Evolutionary conservation across 2,329 filamentous ascomycete species (phyloP), one percentile per base, ranked within the genome.

Genomic region (Botrytis cinerea): DNA sequence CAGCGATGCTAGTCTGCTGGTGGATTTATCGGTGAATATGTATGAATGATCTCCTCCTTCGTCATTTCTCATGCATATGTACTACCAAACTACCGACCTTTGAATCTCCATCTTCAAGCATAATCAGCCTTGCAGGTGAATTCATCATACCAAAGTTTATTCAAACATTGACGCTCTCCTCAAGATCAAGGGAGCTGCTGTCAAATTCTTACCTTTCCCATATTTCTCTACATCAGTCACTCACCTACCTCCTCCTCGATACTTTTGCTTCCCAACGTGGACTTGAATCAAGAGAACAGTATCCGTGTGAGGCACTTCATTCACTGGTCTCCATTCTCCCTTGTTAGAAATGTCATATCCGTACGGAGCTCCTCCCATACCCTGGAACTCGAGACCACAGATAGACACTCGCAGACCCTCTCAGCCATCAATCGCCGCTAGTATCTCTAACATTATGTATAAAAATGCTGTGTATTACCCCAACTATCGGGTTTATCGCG

Each of bases 391-490:
- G 60, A 77, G 76, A 67, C 77, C 79, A 54, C 74, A 72, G 32
- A 28, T 75, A 43, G 74, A 75, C 48, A 68, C 45, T 66, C 77
- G 80, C 71, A 74, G 79, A 61, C 79, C 80, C n/a, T 81, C 80
- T 63, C 77, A 79, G 38, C 78, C 80, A 43, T 75, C 78, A 45
- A 70, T 80, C 6, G 79, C 78, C 64, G 78, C 79, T 22, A 80
- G 76, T 59, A 76, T 79, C n/a, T 76, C 75, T 28, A 84, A 81
- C 74, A 84, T 90, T 75, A 87, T 89, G 83, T 87, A 85, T 80
- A 88, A 88, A 79, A 96, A 96, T 82, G 93, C 91, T 35, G 91
- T 94, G 28, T 96, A 95, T 83, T 96, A 93, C 81, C 92, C 92
- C n/a, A 95, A 93, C 82, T 90, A 89, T 84, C 86, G 90, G 74